A percentile compares a stretch with the other conserved stretches of the same genome.
phyloP scores from a whole-genome alignment of 2,329 filamentous ascomycete species.

The Cladosporium phlei region DNA sequence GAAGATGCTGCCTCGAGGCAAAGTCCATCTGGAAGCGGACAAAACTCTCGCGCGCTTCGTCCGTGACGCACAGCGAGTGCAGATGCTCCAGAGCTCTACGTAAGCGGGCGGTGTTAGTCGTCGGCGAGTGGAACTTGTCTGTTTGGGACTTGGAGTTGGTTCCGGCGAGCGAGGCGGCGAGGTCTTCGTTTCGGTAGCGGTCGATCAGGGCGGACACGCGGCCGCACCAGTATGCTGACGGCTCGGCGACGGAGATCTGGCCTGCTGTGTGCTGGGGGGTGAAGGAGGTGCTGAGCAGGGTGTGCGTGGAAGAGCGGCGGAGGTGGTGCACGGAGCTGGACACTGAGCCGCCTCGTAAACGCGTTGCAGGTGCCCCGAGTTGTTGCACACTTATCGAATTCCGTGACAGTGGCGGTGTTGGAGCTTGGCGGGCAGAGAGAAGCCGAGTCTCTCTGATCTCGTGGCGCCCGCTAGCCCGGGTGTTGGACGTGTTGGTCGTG shows the following conservation, averaged over 20 bases:
- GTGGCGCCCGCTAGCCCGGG: constrained; percentile 19
- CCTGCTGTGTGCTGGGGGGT: background rate
- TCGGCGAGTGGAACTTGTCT: constrained; percentile 28
- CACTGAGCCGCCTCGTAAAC: constrained; percentile 5
- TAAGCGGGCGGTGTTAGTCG: constrained; percentile 25
- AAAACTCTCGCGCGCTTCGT: constrained; percentile 27
- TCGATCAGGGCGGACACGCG: constrained; percentile 57
- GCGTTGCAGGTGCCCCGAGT: constrained; percentile 5
- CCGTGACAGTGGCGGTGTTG: constrained; percentile 22
- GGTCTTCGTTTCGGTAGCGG: constrained; percentile 46
- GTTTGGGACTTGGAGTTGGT: constrained; percentile 17
- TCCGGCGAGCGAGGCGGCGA: constrained; percentile 21
- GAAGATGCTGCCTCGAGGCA: constrained; percentile 18
- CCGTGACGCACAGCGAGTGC: constrained; percentile 25
- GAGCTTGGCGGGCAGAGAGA: constrained; percentile 27
- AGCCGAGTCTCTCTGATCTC: constrained; percentile 31
- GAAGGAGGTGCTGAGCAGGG: background rate
- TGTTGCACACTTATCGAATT: background rate
- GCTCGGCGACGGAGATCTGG: constrained; percentile 25
- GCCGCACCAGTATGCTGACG: constrained; percentile 57
- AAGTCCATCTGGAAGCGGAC: constrained; percentile 28
- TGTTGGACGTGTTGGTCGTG: constrained; percentile 22
- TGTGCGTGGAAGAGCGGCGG: constrained; percentile 10
- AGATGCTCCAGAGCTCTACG: constrained; percentile 28
- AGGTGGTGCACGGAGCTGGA: constrained; percentile 10